Evolutionary conservation across 2,329 filamentous ascomycete genomes (phyloP), one percentile per base, ranked within the genome.

Genomic region (Seiridium cupressi): DNA sequence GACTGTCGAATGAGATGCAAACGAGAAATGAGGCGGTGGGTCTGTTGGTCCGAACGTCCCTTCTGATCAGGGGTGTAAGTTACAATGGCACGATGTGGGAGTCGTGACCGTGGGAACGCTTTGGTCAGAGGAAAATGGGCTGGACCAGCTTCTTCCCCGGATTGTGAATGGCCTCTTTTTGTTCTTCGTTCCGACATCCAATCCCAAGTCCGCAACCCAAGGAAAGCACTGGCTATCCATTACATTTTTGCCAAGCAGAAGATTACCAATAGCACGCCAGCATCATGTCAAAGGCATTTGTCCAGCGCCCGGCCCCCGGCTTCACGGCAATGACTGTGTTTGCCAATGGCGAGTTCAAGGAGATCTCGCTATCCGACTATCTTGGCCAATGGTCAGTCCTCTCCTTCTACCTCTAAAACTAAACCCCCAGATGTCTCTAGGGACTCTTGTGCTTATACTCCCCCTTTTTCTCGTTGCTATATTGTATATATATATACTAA

Each of bases 251-350:
- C 18, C 18, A 26, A 26, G 18, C 18, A 26, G 18, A 26, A 26
- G 18, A 26, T 26, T 26, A 26, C 18, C 18, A 26, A 26, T 26
- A 26, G 18, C 7, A 10, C 18, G 38, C 46, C 66, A n/a, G 8
- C 32, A 73, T 53, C 36, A 80, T 80, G 77, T 78, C 77, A 64
- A 65, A 74, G 57, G 77, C 77, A 48, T 79, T 79, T 63, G 78
- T 83, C 60, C 79, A 81, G 69, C 73, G 75, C 54, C 79, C 77
- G 60, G 81, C 81, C 42, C 81, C 81, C 44, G 74, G 63, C 64
- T 83, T 83, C 73, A 81, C 71, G 62, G 78, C 79, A 64, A 79
- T 76, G 61, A 80, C 80, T 65, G 74, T 83, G 69, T 79, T 82
- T 65, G 74, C 80, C 49, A 77, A 75, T 57, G 76, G 76, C 61